Base-by-base conservation (phyloP, 768 basidiomycete species). In the Cystobasidium ongulense region DNA sequence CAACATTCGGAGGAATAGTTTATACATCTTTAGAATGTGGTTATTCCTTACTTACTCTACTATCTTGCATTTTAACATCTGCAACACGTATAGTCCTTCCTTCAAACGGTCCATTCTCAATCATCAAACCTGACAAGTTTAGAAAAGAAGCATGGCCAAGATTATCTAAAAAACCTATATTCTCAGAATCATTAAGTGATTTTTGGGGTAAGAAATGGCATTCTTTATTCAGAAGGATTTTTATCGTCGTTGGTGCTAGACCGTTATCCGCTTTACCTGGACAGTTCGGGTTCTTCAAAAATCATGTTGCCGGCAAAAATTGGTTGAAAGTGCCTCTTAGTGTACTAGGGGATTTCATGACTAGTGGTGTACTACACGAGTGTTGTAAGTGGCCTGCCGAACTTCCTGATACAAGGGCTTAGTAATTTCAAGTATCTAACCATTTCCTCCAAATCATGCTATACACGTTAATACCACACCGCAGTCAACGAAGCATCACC, bases 401-500 rank as follows among this genome's bases (percentile, higher is more conserved):
- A 17, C 3, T 11, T 8, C 46, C 46, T 8, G 17, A 39, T 17
- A 7, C 39, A 17, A 39, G 39, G n/a, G 43, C 43, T 46, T 13
- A 46, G n/a, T n/a, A n/a, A 46, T n/a, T 46, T 46, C 13, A 13
- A 13, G 43, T 7, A n/a, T n/a, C n/a, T 54, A 8, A 54, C 52
- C 52, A 23, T 8, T n/a, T 7, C 53, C 31, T 35, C 33, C 8
- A 41, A 63, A 25, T 10, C n/a, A n/a, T n/a, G n/a, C n/a, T n/a
- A n/a, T n/a, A n/a, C n/a, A n/a, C n/a, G n/a, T n/a, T n/a, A n/a
- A n/a, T n/a, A n/a, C n/a, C n/a, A n/a, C n/a, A n/a, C n/a, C n/a
- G n/a, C 65, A 67, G 65, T 67, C 68, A 71, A 71, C n/a, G 68
- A 71, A n/a, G 68, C 68, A 1, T 33, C 68, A 4, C 54, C 52